phyloP scores from a whole-genome alignment of 108 stramenopile genomes.

The Phaeodactylum tricornutum region DNA sequence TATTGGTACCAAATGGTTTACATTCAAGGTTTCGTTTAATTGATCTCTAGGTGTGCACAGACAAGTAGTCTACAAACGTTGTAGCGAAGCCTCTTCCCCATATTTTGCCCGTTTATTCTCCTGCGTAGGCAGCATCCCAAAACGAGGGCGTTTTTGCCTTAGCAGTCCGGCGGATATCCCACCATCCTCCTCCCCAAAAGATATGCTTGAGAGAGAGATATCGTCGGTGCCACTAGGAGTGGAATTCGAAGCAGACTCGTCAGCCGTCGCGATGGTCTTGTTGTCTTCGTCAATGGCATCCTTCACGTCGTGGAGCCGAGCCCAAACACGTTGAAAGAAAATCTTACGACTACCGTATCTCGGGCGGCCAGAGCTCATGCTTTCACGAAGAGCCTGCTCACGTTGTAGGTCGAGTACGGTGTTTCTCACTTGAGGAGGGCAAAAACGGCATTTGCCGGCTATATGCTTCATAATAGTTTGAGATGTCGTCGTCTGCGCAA shows the following conservation, averaged over 20 bases:
- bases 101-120: no score
- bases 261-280: neutral
- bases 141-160: no score
- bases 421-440: constrained; percentile 39
- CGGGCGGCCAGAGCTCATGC: constrained; percentile 31
- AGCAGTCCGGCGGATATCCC: no score
- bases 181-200: no score
- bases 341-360: constrained; percentile 67
- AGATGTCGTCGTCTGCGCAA: constrained; percentile 72
- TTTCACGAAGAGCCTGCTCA: constrained; percentile 27
- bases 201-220: no score
- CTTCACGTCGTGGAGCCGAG: constrained; percentile 31
- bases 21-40: no score
- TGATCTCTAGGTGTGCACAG: no score
- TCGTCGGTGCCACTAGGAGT: neutral
- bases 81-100: no score
- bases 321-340: constrained; percentile 69
- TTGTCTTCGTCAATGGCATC: constrained; percentile 2
- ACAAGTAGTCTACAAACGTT: no score
- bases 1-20: no score
- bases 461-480: constrained; percentile 76
- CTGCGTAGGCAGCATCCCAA: no score
- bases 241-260: neutral
- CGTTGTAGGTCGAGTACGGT: constrained; percentile 30
- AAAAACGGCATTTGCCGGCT: constrained; percentile 43